These are phyloP conservation scores for Lachnum nothofagi DNA, from an alignment of 2,329 filamentous ascomycete genomes.

Conservation along the genomic window DNA sequence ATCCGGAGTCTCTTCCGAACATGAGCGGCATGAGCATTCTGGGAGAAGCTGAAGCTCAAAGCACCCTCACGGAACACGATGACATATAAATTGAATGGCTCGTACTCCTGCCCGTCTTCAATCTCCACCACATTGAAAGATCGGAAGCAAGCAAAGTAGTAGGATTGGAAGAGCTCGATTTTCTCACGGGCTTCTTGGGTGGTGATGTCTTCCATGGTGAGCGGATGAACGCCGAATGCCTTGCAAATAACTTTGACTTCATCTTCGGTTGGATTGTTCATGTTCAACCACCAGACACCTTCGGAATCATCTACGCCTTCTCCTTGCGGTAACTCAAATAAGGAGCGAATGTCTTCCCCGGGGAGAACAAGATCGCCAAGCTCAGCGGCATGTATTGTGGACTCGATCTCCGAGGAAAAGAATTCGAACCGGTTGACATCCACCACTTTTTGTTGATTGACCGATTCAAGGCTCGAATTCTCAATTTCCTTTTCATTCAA, in stretches of 20 bases:
- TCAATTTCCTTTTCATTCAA: conserved; percentile 44
- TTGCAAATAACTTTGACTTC: conserved; percentile 85
- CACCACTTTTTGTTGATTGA: conserved; percentile 34
- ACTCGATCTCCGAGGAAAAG: conserved; percentile 92
- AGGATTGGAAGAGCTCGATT: conserved; percentile 93
- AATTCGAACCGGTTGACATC: conserved; percentile 87
- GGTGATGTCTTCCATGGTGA: conserved; percentile 93
- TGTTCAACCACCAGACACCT: conserved; percentile 98
- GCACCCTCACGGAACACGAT: conserved; percentile 95
- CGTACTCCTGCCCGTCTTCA: conserved; percentile 74
- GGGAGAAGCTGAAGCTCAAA: conserved; percentile 86
- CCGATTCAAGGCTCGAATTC: conserved; percentile 29
- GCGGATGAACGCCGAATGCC: conserved; percentile 89
- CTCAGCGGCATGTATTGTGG: conserved; percentile 84
- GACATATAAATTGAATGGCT: conserved; percentile 94
- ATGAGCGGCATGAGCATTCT: conserved; percentile 79
- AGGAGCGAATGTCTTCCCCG: conserved; percentile 80
- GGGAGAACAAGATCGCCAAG: conserved; percentile 83
- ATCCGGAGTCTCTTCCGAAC: conserved; percentile 88
- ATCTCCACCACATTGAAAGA: conserved; percentile 80
- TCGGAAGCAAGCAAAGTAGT: conserved; percentile 97
- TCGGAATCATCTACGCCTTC: conserved; percentile 57
- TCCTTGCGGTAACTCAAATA: conserved; percentile 67
- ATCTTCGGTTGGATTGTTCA: conserved; percentile 82
- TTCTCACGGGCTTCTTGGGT: conserved; percentile 96